A percentile compares a stretch with the other conserved stretches of the same genome.
phyloP scores from a whole-genome alignment of 139 green algal species.

The Chlorella sp. region DNA sequence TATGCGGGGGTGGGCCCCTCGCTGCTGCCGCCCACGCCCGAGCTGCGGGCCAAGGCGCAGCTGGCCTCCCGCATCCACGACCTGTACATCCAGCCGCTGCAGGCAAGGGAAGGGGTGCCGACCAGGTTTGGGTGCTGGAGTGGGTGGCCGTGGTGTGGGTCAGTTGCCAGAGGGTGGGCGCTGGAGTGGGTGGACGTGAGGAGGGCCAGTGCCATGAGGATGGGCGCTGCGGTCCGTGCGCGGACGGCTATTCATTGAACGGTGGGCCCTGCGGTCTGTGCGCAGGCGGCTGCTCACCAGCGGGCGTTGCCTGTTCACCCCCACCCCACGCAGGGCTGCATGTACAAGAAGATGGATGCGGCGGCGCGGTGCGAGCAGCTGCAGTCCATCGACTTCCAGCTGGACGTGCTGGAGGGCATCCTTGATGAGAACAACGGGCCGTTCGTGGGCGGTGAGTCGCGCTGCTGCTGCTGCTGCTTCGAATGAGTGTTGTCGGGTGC shows the following conservation, averaged over 20 bases:
- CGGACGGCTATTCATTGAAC: too few species aligned
- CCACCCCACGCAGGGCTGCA: constrained; percentile 39
- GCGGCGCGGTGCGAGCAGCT: constrained; percentile 60
- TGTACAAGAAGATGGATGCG: constrained; percentile 73
- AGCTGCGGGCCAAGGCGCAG: constrained; percentile 46
- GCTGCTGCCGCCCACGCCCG: constrained; percentile 60
- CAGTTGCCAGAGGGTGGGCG: too few species aligned
- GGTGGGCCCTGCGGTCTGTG: not conserved
- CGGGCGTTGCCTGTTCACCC: not conserved
- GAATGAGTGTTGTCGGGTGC: too few species aligned
- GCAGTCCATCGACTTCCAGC: constrained; percentile 59
- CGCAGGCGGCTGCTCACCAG: not conserved
- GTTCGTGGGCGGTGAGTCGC: too few species aligned
- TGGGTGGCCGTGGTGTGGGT: too few species aligned
- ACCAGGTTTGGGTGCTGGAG: too few species aligned
- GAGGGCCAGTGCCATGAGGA: too few species aligned
- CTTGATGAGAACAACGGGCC: constrained; percentile 47
- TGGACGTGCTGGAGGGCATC: constrained; percentile 72
- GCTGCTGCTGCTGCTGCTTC: too few species aligned
- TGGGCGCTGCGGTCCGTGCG: too few species aligned
- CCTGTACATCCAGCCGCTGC: constrained; percentile 72
- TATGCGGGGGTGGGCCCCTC: constrained; percentile 49
- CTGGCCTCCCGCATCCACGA: constrained; percentile 72
- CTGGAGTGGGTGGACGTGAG: too few species aligned
- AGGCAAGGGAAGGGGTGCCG: constrained; percentile 38